Evolutionary conservation across 352 stramenopile species (phyloP), one percentile per base, ranked within the genome.

Genomic region (Pythium insidiosum): DNA sequence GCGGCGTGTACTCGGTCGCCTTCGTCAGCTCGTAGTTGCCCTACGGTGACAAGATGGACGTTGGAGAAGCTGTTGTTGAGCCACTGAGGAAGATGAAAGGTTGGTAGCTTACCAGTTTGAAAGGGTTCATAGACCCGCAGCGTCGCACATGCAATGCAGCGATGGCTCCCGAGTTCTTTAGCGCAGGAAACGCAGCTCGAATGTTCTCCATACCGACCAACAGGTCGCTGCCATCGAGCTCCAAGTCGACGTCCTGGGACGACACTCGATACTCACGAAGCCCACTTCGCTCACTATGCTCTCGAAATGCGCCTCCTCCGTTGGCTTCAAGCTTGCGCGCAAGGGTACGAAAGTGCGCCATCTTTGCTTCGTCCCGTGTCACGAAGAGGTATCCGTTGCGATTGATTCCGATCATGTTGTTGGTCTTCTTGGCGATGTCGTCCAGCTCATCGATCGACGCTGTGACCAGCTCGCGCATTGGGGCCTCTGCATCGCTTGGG

Each of bases 301-400:
- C 53, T 9, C 73, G 64, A 10, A 84, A 54, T 15, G 56, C 40
- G 9, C 73, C 77, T 13, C 77, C 77, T 6, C 72, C 72, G 37
- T 82, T 73, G 7, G 44, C 41, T 24, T 73, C 59, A 28, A 85
- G 44, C 15, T 78, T 68, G 26, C 61, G 60, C 0, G 64, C 77
- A 7, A 76, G 46, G 3, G 37, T 38, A 40, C 75, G 67, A 43
- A 87, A 66, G 23, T 77, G 53, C 15, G 69, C 55, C 31, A 85
- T 52, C 49, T 84, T 83, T 16, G 36, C 13, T 7, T 24, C 28
- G 18, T 85, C 58, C 1, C 73, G 67, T 30, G 73, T 87, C 28
- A 86, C 73, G 33, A 85, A 89, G 5, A 87, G 41, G 54, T 87
- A 87, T n/a, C 73, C 77, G 40, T 90, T 89, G 49, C 73, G 77